These are phyloP conservation scores for Pseudotulostoma volvatum DNA, from an alignment of 495 filamentous ascomycete species.

Conservation along the genomic window DNA sequence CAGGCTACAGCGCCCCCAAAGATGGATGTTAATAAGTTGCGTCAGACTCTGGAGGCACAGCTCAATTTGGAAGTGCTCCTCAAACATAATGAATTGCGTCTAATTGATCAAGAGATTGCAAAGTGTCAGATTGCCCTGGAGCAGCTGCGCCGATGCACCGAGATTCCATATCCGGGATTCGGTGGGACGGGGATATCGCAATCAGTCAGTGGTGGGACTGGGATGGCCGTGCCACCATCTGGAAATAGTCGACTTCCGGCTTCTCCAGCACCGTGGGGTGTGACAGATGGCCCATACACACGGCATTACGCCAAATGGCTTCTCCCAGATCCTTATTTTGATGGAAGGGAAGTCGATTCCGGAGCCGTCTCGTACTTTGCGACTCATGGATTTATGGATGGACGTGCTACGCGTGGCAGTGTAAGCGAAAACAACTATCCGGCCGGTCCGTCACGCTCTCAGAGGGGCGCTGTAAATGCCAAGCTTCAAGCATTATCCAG, in stretches of 20 bases:
- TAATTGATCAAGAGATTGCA: constrained; percentile 91
- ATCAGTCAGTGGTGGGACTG: constrained; percentile 54
- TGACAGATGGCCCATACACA: constrained; percentile 79
- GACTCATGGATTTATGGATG: constrained; percentile 24
- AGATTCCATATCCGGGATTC: constrained; percentile 72
- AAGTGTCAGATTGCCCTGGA: constrained; percentile 94
- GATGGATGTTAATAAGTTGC: constrained; percentile 28
- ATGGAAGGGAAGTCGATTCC: constrained; percentile 39
- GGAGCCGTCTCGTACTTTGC: constrained; percentile 12
- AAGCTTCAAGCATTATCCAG: constrained; percentile 58
- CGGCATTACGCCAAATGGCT: constrained; percentile 92
- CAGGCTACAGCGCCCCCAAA: constrained; percentile 11
- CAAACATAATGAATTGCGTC: constrained; percentile 83
- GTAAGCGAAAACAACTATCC: constrained; percentile 38
- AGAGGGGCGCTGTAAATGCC: constrained; percentile 38
- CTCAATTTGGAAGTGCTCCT: constrained; percentile 81
- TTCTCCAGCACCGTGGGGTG: constrained; percentile 70
- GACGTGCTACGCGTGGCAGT: constrained; percentile 61
- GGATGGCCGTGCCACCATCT: constrained; percentile 40
- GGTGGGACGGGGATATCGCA: constrained; percentile 41
- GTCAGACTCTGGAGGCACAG: constrained; percentile 64
- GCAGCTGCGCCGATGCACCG: constrained; percentile 76
- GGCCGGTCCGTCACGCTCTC: constrained; percentile 44
- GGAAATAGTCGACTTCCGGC: constrained; percentile 40
- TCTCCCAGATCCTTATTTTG: constrained; percentile 74